These are phyloP conservation scores for Priceomyces haplophilus DNA, from an alignment of 805 yeast genomes.

Conservation along the genomic window DNA sequence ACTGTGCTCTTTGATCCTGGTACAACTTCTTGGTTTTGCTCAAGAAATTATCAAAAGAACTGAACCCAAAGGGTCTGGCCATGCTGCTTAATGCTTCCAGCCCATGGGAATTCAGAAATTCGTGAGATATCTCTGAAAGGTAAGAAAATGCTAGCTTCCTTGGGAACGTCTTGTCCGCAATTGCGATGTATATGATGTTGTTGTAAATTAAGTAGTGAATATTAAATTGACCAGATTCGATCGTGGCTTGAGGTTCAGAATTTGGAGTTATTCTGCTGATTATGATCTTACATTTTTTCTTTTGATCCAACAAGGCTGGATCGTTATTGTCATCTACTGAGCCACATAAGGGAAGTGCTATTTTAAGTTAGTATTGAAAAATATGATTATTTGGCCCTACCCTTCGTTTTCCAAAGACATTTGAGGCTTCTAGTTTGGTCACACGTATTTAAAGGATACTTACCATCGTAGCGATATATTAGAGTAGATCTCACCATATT, in stretches of 20 bases:
- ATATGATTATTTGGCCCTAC: not conserved
- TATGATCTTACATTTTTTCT: constrained; percentile 77
- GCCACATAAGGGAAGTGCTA: constrained; percentile 85
- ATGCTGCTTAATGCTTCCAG: constrained; percentile 56
- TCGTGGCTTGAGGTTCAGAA: constrained; percentile 80
- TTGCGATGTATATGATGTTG: constrained; percentile 71
- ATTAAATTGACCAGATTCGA: constrained; percentile 70
- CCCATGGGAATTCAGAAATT: constrained; percentile 78
- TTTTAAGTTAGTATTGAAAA: constrained; percentile 1
- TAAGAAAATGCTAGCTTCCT: constrained; percentile 86
- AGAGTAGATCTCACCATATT: constrained; percentile 65
- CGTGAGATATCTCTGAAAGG: constrained; percentile 74
- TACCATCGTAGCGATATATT: constrained; percentile 64
- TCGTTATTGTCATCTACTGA: constrained; percentile 77
- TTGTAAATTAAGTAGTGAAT: constrained; percentile 70
- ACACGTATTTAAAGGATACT: constrained; percentile 8
- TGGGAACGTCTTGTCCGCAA: constrained; percentile 78
- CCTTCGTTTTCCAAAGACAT: too few species aligned
- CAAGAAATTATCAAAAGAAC: constrained; percentile 78
- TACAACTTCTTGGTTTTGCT: constrained; percentile 85
- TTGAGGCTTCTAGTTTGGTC: too few species aligned
- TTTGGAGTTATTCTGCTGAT: constrained; percentile 71
- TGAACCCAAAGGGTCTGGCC: constrained; percentile 88
- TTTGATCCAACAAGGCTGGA: constrained; percentile 64
- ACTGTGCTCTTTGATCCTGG: constrained; percentile 87